Percentiles rank a stretch among this genome's conserved stretches.
Evolutionary conservation across 2,329 filamentous ascomycete species (phyloP).

Genomic region (Lachnellula arida): DNA sequence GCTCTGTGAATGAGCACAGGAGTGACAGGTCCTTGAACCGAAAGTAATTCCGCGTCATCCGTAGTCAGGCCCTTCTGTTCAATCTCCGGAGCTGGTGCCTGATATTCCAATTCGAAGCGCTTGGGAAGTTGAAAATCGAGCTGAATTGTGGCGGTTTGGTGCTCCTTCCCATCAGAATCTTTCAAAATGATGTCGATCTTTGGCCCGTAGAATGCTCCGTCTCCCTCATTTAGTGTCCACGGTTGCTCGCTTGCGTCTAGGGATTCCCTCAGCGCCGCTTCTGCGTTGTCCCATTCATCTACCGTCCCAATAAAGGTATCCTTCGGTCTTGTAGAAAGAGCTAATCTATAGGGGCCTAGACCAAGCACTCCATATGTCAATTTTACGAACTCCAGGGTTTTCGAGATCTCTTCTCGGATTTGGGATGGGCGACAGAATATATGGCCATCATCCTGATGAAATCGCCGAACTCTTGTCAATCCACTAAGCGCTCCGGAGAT

Average conservation of each 20-base stretch:
- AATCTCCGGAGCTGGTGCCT: constrained; percentile 60
- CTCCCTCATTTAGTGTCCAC: constrained; percentile 74
- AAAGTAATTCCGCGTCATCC: constrained; percentile 43
- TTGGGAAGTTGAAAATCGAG: constrained; percentile 86
- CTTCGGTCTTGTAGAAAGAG: constrained; percentile 72
- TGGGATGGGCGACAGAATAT: constrained; percentile 81
- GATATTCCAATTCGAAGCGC: constrained; percentile 72
- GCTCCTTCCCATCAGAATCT: constrained; percentile 78
- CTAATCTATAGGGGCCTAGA: constrained; percentile 68
- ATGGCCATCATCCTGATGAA: constrained; percentile 88
- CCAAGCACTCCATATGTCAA: constrained; percentile 66
- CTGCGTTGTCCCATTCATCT: constrained; percentile 66
- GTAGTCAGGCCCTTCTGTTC: constrained; percentile 51
- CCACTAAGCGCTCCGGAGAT: constrained; percentile 76
- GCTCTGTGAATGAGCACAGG: constrained; percentile 84
- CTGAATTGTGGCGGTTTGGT: constrained; percentile 85
- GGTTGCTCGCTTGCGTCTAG: constrained; percentile 58
- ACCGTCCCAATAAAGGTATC: constrained; percentile 72
- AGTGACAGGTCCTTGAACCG: constrained; percentile 53
- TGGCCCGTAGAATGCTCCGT: constrained; percentile 86
- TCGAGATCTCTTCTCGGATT: constrained; percentile 68
- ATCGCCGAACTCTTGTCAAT: constrained; percentile 76
- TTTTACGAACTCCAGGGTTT: constrained; percentile 69
- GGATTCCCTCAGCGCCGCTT: constrained; percentile 59
- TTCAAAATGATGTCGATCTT: constrained; percentile 85